Base-by-base conservation (phyloP, 495 filamentous ascomycete species). In the Niebla homalea region DNA sequence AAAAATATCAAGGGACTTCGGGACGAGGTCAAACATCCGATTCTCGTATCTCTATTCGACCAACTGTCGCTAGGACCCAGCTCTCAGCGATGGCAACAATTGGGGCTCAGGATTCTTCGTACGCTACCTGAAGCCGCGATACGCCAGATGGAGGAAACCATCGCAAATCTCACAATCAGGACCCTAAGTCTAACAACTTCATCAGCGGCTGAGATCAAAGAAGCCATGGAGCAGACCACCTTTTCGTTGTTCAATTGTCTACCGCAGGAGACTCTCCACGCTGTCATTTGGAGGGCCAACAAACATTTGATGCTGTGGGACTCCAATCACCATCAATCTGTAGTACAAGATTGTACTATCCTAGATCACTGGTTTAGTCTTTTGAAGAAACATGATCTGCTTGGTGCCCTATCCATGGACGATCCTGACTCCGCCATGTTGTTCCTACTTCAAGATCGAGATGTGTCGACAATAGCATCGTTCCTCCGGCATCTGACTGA, bases 401-500 rank as follows among this genome's bases (percentile, higher is more conserved):
- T 21, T 19, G 2, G 18, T 18, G 14, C 0, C 23, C 21, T 20
- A 14, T 42, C 19, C 19, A 32, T 12, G 14, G 29, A 7, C 29
- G 19, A 19, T 49, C 18, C 39, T 18, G 39, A 10, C 2, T 22
- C 39, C 4, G 6, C 10, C 18, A 19, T 22, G 21, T 15, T 19
- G 1, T 1, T 18, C 0, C 5, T 42, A 19, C 39, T 42, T n/a
- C 39, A 42, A 42, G 39, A 42, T n/a, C 39, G 18, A 19, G 18
- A 42, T 15, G 29, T 32, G 29, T 12, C 29, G 7, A 32, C 41
- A 10, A 32, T 39, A 23, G 46, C 25, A 26, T 19, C 29, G 7
- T 57, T 49, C 23, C 18, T 53, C 35, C 45, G 11, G n/a, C 50
- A 53, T 38, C n/a, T 46, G 2, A n/a, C 42, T 37, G 39, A 49